A percentile compares a stretch with the other conserved stretches of the same genome.
Conservation (phyloP, 306 rosid species). For the Cicer chorassanicum region DNA sequence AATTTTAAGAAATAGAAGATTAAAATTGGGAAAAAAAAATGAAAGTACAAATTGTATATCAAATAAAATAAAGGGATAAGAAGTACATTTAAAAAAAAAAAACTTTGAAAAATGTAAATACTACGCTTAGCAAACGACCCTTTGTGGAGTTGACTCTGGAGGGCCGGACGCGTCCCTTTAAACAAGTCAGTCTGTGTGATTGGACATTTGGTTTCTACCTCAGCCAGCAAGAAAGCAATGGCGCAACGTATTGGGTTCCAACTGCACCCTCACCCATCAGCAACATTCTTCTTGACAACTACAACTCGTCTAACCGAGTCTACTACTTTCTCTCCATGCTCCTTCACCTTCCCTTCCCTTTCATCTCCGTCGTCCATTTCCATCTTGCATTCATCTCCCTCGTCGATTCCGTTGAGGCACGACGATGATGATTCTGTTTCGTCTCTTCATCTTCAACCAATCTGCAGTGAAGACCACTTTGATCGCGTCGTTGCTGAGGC, state of each 20-base stretch:
- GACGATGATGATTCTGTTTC: background rate
- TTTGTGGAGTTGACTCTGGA: too few species aligned
- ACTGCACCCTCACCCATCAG: background rate
- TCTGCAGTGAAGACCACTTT: slow-evolving; percentile 32
- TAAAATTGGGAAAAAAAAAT: too few species aligned
- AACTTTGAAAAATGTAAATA: too few species aligned
- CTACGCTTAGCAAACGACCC: too few species aligned
- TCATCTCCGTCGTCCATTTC: slow-evolving; percentile 11
- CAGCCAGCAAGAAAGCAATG: background rate
- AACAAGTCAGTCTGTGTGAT: too few species aligned
- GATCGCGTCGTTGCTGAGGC: slow-evolving; percentile 14
- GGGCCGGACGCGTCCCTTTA: too few species aligned
- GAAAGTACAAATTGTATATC: too few species aligned
- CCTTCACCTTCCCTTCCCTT: background rate
- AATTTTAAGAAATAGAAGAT: too few species aligned
- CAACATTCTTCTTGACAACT: background rate
- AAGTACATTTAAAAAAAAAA: too few species aligned
- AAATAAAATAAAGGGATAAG: too few species aligned
- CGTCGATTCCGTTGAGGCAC: slow-evolving; percentile 10
- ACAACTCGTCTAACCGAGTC: background rate
- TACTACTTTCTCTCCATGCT: background rate
- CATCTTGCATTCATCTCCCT: background rate
- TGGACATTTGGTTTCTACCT: too few species aligned
- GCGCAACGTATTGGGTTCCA: background rate
- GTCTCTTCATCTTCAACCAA: slow-evolving; percentile 22